Conservation (phyloP, 225 moss, liverwort and hornwort species). For the Sphagnum contortum region DNA sequence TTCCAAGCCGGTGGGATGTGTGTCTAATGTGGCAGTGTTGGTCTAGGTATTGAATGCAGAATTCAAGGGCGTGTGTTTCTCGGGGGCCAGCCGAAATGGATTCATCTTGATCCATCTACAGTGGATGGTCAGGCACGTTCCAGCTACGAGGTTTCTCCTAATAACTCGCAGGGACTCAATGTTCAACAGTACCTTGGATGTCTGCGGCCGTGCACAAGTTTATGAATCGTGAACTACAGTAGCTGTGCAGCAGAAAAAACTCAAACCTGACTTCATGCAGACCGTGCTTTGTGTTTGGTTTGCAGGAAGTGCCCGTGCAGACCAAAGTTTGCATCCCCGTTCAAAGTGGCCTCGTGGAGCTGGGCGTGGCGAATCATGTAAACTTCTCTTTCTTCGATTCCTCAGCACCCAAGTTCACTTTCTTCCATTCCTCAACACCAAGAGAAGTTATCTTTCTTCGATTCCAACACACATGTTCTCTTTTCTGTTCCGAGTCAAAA, state of each 20-base stretch:
- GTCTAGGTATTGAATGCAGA: slow-evolving; percentile 9
- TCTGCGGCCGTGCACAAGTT: background rate
- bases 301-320: slow-evolving; percentile 46
- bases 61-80: slow-evolving; percentile 49
- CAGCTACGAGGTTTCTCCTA: too few species aligned
- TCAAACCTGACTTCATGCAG: background rate
- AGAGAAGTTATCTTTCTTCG: too few species aligned
- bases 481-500: too few species aligned
- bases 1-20: too few species aligned
- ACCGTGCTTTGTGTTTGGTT: too few species aligned
- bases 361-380: slow-evolving; percentile 60
- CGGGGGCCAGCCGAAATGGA: slow-evolving; percentile 55
- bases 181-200: too few species aligned
- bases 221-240: background rate
- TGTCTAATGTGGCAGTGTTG: too few species aligned
- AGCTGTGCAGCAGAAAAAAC: background rate
- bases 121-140: slow-evolving; percentile 34
- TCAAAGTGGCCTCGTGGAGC: slow-evolving; percentile 61
- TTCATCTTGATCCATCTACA: slow-evolving; percentile 32
- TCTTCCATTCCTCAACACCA: too few species aligned
- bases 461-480: too few species aligned
- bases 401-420: too few species aligned
- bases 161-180: too few species aligned
- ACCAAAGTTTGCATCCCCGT: slow-evolving; percentile 64
- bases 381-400: background rate